A percentile compares a stretch with the other conserved stretches of the same genome.
Conservation (phyloP, 2,329 filamentous ascomycete genomes). For the Periglandula ipomoeae region DNA sequence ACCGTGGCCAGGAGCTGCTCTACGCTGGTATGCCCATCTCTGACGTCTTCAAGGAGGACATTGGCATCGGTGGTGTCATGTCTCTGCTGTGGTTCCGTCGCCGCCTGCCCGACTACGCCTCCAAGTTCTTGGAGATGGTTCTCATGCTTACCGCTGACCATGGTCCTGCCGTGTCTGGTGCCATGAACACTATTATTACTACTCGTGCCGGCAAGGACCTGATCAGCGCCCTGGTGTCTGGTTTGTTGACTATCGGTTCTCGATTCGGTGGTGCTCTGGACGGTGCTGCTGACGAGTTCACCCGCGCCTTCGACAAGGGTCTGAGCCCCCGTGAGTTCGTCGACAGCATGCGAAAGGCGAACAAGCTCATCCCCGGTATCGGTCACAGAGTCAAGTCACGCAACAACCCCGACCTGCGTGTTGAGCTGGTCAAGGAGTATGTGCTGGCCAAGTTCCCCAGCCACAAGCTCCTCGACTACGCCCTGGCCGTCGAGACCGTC, state of each 20-base stretch:
- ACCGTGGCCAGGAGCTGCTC: constrained; percentile 97
- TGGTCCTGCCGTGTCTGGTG: constrained; percentile 96
- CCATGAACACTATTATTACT: constrained; percentile 99
- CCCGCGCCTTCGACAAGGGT: constrained; percentile 95
- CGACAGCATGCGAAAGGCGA: constrained; percentile 97
- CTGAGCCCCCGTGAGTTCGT: constrained; percentile 98
- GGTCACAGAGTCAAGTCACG: constrained; percentile 99
- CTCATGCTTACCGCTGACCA: constrained; percentile 99
- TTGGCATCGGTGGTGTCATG: constrained; percentile 99
- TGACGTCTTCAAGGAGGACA: constrained; percentile 98
- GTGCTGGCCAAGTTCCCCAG: constrained; percentile 94
- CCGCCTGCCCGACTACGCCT: constrained; percentile 88
- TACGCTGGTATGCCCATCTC: constrained; percentile 99
- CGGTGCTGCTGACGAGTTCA: constrained; percentile 96
- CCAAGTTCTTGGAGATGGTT: constrained; percentile 99
- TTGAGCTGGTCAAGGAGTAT: constrained; percentile 99
- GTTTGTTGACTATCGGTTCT: constrained; percentile 96
- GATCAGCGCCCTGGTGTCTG: constrained; percentile 88
- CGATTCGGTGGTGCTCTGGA: constrained; percentile 98
- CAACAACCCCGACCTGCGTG: constrained; percentile 99
- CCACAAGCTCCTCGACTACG: constrained; percentile 98
- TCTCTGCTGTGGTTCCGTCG: constrained; percentile 99
- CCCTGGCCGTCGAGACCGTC: constrained; percentile 92
- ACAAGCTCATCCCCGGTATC: constrained; percentile 99
- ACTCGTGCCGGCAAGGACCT: constrained; percentile 98